Base-by-base conservation (phyloP, 495 filamentous ascomycete genomes). In the Thozetella sp. region DNA sequence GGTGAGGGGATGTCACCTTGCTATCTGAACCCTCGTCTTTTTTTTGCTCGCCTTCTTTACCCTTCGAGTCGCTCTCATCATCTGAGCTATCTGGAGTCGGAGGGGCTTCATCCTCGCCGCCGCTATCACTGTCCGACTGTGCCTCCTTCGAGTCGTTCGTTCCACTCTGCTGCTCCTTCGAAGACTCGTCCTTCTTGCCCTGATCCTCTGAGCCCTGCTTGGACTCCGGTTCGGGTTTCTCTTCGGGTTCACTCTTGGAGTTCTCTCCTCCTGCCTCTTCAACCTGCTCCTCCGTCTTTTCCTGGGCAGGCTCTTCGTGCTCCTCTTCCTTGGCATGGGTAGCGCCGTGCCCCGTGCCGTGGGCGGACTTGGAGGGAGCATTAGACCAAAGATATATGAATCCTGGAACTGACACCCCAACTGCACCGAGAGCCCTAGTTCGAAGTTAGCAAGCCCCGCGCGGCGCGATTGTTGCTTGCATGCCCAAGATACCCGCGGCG, bases 231-330 rank as follows among this genome's bases (percentile, higher is more conserved):
- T 48, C 20, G 30, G 6, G 30, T 15, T 6, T 37, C 6, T 37
- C 30, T 15, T 37, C 15, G 30, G 30, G 15, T 6, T 37, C 30
- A 37, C 15, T 15, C 43, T 48, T 10, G n/a, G 43, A 48, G 3
- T 3, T 19, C 43, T 48, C 43, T 19, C 20, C 43, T 4, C 9
- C 43, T 20, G n/a, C n/a, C n/a, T 26, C 17, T 45, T 23, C 37
- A 37, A 0, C 26, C 15, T 55, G 34, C 17, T 43, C 34, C 6
- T 51, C 25, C 19, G 34, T 6, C n/a, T 52, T 81, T 79, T 54
- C 85, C 80, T 19, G 59, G 40, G 27, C 19, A 6, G 55, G 53
- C 17, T 48, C 27, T 20, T 60, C 34, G 26, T 63, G 22, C 30
- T 24, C 50, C 26, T 45, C 25, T 17, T 48, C 20, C 27, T 52